Evolutionary conservation across 345 rosid genomes (phyloP), one percentile per base, ranked within the genome.

Genomic region (Aethionema arabicum): DNA sequence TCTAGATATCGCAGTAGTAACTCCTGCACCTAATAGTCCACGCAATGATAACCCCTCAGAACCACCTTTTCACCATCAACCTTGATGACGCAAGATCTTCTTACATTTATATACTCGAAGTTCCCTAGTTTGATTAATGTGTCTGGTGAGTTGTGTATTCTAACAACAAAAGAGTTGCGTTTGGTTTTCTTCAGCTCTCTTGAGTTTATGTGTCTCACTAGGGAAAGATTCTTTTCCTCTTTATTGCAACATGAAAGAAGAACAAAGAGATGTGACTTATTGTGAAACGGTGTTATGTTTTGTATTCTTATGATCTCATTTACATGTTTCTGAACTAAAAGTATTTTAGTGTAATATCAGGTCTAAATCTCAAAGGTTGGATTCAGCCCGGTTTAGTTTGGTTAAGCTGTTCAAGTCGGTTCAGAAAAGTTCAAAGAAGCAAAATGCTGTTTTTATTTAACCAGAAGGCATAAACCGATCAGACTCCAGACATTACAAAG

Each of bases 1-100:
- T 77, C 55, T 80, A 78, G 97, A 90, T 70, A 93, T 93, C 52
- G 50, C 91, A 0, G 91, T 85, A 60, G 90, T 83, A 14, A 76
- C 74, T 41, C 8, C 78, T 29, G 82, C 79, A n/a, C 63, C 75
- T 76, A 72, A 54, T 68, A 78, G 73, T 59, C 86, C 72, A 46
- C 47, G 59, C 79, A 78, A 58, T 74, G 77, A 69, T 84, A 77
- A 54, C 16, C 68, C 61, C 49, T 66, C 50, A 0, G 60, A n/a
- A n/a, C n/a, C n/a, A 64, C 56, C 82, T 16, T 82, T 78, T 75
- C 74, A 81, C 51, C 90, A 81, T 36, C 95, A 81, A 79, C 84
- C 85, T 55, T 88, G 77, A 84, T 73, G 15, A 52, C 52, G 55
- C 61, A 48, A 64, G 48, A 50, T 21, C 48, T 12, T 56, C 65